Evolutionary conservation across 73 alveolate species (phyloP).

Genomic region (Halteria grandinella): DNA sequence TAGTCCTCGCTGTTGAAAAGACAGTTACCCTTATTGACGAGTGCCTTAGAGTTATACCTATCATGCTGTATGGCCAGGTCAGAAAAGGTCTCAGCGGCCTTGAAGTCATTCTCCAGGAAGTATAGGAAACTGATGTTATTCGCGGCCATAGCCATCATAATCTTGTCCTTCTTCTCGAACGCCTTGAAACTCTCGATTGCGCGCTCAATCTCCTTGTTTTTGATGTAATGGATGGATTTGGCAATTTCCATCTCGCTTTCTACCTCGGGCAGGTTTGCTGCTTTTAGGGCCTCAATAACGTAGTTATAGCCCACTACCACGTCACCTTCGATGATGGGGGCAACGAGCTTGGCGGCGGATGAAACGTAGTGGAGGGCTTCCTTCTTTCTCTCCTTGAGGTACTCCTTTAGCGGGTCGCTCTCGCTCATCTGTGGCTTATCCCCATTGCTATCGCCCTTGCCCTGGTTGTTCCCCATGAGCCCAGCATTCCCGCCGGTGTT

Average conservation of each 20-base stretch:
- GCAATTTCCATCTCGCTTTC: slow-evolving; percentile 97
- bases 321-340: slow-evolving; percentile 95
- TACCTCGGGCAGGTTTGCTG: slow-evolving; percentile 92
- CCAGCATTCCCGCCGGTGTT: too few relatives aligned
- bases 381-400: slow-evolving; percentile 92
- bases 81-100: slow-evolving; percentile 98
- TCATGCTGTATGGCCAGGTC: slow-evolving; percentile 98
- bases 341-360: slow-evolving; percentile 92
- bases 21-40: slow-evolving; percentile 99
- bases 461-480: too few relatives aligned
- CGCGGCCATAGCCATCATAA: slow-evolving; percentile 98
- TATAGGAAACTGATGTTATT: slow-evolving; percentile 97
- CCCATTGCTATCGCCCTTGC: too few relatives aligned
- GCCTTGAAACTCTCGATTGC: slow-evolving; percentile 95
- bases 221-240: slow-evolving; percentile 93
- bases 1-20: slow-evolving; percentile 97
- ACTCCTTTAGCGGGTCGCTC: slow-evolving; percentile 93
- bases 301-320: slow-evolving; percentile 90
- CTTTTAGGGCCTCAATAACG: slow-evolving; percentile 91
- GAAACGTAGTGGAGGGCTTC: slow-evolving; percentile 85
- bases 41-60: slow-evolving; percentile 98
- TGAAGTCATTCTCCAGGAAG: slow-evolving; percentile 97
- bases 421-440: slow-evolving; percentile 45
- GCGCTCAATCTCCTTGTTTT: slow-evolving; percentile 93
- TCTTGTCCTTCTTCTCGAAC: slow-evolving; percentile 98